phyloP scores from a whole-genome alignment of 148 eudicot species.

The Nepenthes gracilis region DNA sequence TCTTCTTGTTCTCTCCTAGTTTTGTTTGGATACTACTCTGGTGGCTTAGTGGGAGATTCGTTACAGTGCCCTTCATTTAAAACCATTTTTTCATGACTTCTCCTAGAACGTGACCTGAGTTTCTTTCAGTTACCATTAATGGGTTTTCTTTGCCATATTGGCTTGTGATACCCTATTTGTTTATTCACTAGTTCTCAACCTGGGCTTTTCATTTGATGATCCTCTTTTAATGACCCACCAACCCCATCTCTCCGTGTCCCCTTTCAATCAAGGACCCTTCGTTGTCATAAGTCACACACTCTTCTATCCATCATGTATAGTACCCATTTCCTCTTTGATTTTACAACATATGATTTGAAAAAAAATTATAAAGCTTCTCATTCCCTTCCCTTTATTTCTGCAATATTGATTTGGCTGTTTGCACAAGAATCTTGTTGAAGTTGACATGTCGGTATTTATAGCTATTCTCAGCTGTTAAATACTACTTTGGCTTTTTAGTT shows the following conservation, averaged over 20 bases:
- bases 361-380: conserved; percentile 12
- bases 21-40: no score
- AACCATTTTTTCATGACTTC: neutral
- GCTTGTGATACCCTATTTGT: conserved; percentile 4
- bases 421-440: conserved; percentile 33
- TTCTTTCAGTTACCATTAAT: conserved; percentile 23
- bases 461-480: conserved; percentile 11
- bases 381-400: conserved; percentile 15
- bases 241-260: conserved; percentile 13
- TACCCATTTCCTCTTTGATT: conserved; percentile 4
- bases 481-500: conserved; percentile 2
- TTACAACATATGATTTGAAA: conserved; percentile 1
- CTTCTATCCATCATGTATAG: neutral
- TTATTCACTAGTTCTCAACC: neutral
- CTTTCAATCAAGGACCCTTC: conserved; percentile 8
- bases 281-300: conserved; percentile 4
- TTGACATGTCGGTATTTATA: conserved; percentile 31
- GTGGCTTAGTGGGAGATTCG: no score
- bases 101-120: conserved; percentile 19
- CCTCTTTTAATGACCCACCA: conserved; percentile 15
- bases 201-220: conserved; percentile 1
- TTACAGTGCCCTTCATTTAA: neutral
- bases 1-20: no score
- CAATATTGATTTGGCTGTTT: conserved; percentile 30
- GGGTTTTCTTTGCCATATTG: conserved; percentile 17